phyloP scores from a whole-genome alignment of 1,284 basidiomycete genomes.

The Papiliotrema flavescens region DNA sequence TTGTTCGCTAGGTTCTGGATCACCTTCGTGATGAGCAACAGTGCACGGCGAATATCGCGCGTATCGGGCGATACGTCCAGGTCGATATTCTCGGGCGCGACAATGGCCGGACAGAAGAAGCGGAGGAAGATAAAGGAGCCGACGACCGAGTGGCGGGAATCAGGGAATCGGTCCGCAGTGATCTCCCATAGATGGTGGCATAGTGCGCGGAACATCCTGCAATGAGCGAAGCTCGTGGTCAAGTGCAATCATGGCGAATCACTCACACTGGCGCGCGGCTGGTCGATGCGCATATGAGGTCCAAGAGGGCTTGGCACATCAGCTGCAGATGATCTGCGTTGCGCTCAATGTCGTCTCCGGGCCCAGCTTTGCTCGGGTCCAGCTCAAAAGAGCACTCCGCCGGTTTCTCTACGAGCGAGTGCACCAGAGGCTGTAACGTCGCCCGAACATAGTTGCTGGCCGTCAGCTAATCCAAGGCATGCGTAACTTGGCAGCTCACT shows the following conservation, averaged over 20 bases:
- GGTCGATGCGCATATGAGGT: slow-evolving; percentile 68
- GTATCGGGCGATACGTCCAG: slow-evolving; percentile 67
- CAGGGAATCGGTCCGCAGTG: slow-evolving; percentile 77
- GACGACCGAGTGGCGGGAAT: slow-evolving; percentile 77
- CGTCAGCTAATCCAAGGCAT: slow-evolving; percentile 3
- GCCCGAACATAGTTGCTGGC: slow-evolving; percentile 66
- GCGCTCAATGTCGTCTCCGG: slow-evolving; percentile 60
- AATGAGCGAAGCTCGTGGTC: background rate
- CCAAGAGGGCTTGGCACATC: slow-evolving; percentile 70
- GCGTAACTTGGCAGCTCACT: slow-evolving; percentile 41
- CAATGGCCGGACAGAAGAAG: slow-evolving; percentile 70
- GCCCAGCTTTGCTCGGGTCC: slow-evolving; percentile 62
- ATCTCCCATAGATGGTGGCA: slow-evolving; percentile 76
- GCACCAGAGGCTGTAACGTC: slow-evolving; percentile 70
- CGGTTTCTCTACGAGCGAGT: slow-evolving; percentile 68
- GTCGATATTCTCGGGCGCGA: slow-evolving; percentile 78
- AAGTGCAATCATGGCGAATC: background rate
- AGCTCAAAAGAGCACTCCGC: slow-evolving; percentile 72
- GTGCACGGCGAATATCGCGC: slow-evolving; percentile 63
- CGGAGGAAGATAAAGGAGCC: slow-evolving; percentile 89
- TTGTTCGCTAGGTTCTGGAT: slow-evolving; percentile 91
- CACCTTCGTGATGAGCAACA: slow-evolving; percentile 83
- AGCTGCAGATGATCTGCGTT: slow-evolving; percentile 71
- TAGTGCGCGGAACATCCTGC: slow-evolving; percentile 81
- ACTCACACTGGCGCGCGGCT: slow-evolving; percentile 70